These are phyloP conservation scores for Dactylonectria estremocensis DNA, from an alignment of 2,329 filamentous ascomycete genomes.

Conservation along the genomic window DNA sequence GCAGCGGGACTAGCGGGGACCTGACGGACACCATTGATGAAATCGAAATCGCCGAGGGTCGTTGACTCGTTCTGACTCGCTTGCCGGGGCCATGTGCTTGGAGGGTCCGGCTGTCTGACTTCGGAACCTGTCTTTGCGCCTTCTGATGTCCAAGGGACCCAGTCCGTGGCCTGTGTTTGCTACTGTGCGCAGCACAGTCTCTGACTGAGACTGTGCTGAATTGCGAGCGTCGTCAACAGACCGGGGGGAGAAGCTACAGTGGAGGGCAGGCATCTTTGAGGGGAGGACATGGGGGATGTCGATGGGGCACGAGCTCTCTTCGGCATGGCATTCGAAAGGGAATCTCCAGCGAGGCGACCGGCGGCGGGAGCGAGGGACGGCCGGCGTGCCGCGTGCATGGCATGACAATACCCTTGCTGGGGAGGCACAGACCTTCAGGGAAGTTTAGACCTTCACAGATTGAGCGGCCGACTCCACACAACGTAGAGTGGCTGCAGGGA, in stretches of 20 bases:
- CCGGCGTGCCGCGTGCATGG: constrained; percentile 28
- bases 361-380: constrained; percentile 25
- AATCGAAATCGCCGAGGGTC: constrained; percentile 21
- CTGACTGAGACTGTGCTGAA: background rate
- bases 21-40: constrained; percentile 15
- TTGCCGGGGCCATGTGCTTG: constrained; percentile 15
- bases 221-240: constrained; percentile 5
- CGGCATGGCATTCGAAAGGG: constrained; percentile 23
- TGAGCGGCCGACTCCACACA: constrained; percentile 33
- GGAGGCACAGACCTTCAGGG: constrained; percentile 24
- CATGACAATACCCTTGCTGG: constrained; percentile 24
- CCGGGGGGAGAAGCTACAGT: background rate
- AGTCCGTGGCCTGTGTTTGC: background rate
- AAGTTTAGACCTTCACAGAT: constrained; percentile 16
- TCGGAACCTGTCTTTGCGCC: background rate
- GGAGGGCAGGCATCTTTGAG: background rate
- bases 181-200: constrained; percentile 11
- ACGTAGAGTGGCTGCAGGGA: constrained; percentile 48
- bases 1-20: constrained; percentile 38
- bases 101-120: background rate
- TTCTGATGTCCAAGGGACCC: background rate
- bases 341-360: constrained; percentile 19
- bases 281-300: background rate
- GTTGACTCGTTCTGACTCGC: constrained; percentile 15
- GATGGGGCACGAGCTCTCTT: constrained; percentile 19